A percentile compares a stretch with the other conserved stretches of the same genome.
phyloP scores from a whole-genome alignment of 257 asterid species.

The Salvia miltiorrhiza region DNA sequence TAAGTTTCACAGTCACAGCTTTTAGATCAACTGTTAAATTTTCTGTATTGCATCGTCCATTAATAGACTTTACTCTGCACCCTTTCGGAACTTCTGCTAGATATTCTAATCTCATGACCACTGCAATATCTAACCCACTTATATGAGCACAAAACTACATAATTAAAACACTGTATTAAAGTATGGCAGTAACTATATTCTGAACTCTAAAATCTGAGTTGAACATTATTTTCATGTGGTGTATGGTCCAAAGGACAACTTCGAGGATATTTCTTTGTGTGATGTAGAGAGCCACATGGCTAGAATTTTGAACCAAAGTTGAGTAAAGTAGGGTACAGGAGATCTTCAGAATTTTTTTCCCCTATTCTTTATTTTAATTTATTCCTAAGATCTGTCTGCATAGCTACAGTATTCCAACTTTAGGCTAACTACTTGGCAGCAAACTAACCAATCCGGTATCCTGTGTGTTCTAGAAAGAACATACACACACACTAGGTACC shows the following conservation, averaged over 20 bases:
- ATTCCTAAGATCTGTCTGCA: no score
- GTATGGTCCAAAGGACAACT: background rate
- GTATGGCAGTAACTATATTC: background rate
- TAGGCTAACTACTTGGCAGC: no score
- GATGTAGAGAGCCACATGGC: background rate
- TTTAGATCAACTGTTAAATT: background rate
- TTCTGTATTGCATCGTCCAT: background rate
- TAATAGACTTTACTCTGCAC: background rate
- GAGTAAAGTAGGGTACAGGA: background rate
- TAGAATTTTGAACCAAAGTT: background rate
- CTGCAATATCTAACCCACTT: background rate
- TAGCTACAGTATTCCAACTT: no score
- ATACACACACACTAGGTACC: no score
- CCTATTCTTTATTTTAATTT: background rate
- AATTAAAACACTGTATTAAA: background rate
- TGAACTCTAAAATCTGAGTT: background rate
- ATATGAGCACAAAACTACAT: background rate
- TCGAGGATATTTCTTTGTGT: background rate
- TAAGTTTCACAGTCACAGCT: background rate
- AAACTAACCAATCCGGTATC: no score
- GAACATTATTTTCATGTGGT: background rate
- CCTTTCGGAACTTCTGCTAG: background rate
- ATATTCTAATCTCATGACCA: background rate
- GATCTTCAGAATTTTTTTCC: background rate
- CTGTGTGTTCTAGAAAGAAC: background rate